Percentiles rank a stretch among this genome's conserved stretches.
phyloP scores from a whole-genome alignment of 2,329 filamentous ascomycete genomes.

The Aspergillus felis region DNA sequence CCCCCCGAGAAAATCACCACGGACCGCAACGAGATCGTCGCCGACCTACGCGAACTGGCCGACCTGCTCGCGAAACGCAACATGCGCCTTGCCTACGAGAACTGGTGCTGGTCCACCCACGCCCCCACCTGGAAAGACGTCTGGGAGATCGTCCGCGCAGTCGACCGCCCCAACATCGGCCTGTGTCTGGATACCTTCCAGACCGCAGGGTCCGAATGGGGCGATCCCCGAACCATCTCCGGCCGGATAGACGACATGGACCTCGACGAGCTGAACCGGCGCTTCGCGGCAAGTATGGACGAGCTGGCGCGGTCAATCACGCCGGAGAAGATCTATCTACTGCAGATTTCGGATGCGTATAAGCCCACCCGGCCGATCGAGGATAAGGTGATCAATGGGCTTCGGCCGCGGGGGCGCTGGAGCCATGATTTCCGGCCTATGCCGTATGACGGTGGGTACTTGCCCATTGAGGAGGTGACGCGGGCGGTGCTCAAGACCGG shows the following conservation, averaged over 20 bases:
- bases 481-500: slow-evolving; percentile 65
- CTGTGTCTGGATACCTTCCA: slow-evolving; percentile 78
- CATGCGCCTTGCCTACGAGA: slow-evolving; percentile 69
- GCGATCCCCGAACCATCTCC: slow-evolving; percentile 61
- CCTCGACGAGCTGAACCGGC: slow-evolving; percentile 45
- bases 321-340: slow-evolving; percentile 65
- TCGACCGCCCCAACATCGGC: slow-evolving; percentile 63
- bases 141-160: slow-evolving; percentile 63
- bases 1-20: slow-evolving; percentile 50
- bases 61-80: slow-evolving; percentile 57
- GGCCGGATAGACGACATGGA: slow-evolving; percentile 53
- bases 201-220: slow-evolving; percentile 68
- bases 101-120: slow-evolving; percentile 76
- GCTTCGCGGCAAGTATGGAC: slow-evolving; percentile 53
- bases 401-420: slow-evolving; percentile 63
- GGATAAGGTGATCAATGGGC: slow-evolving; percentile 49
- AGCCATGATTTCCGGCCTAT: slow-evolving; percentile 67
- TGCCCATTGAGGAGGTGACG: slow-evolving; percentile 63
- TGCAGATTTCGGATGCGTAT: slow-evolving; percentile 75
- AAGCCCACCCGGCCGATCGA: slow-evolving; percentile 55
- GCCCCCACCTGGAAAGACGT: slow-evolving; percentile 65
- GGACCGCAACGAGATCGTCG: slow-evolving; percentile 50
- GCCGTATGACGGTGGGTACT: slow-evolving; percentile 66
- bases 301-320: slow-evolving; percentile 58
- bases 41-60: slow-evolving; percentile 61